A percentile compares a stretch with the other conserved stretches of the same genome.
Evolutionary conservation across 495 filamentous ascomycete species (phyloP).

Genomic region (Hypomontagnella monticulosa): DNA sequence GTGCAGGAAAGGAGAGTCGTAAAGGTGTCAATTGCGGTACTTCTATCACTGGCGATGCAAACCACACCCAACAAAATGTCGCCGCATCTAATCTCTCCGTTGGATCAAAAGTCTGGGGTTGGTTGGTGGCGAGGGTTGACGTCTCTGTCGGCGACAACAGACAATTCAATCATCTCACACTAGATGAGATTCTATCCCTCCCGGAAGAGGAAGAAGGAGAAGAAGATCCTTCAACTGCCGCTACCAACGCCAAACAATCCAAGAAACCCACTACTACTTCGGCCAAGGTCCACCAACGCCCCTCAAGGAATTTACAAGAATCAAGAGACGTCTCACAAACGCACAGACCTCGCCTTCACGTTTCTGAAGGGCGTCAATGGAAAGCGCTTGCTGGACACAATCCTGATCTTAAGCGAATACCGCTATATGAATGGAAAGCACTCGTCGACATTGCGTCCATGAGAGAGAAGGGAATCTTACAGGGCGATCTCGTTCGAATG

Average conservation of each 20-base stretch:
- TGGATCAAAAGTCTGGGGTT: constrained; percentile 56
- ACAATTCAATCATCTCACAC: constrained; percentile 52
- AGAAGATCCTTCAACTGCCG: constrained; percentile 14
- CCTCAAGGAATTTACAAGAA: background rate
- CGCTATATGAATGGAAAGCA: constrained; percentile 73
- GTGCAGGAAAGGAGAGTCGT: background rate
- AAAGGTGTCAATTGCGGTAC: background rate
- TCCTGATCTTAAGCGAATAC: constrained; percentile 73
- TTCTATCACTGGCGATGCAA: background rate
- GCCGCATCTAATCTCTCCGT: constrained; percentile 42
- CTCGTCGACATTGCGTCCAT: constrained; percentile 83
- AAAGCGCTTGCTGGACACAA: constrained; percentile 81
- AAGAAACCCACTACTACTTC: constrained; percentile 4
- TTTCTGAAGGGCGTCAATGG: constrained; percentile 69
- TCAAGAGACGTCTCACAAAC: background rate
- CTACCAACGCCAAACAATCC: background rate
- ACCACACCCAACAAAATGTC: background rate
- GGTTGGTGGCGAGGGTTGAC: constrained; percentile 53
- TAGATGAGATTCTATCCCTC: constrained; percentile 54
- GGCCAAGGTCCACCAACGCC: background rate
- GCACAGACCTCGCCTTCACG: constrained; percentile 44
- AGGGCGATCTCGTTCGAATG: constrained; percentile 76
- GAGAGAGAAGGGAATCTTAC: constrained; percentile 75
- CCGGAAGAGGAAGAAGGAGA: constrained; percentile 51
- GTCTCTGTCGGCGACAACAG: constrained; percentile 54